A percentile compares a stretch with the other conserved stretches of the same genome.
Evolutionary conservation across 2,329 filamentous ascomycete genomes (phyloP).

Genomic region (Chaetothyriales sp.): DNA sequence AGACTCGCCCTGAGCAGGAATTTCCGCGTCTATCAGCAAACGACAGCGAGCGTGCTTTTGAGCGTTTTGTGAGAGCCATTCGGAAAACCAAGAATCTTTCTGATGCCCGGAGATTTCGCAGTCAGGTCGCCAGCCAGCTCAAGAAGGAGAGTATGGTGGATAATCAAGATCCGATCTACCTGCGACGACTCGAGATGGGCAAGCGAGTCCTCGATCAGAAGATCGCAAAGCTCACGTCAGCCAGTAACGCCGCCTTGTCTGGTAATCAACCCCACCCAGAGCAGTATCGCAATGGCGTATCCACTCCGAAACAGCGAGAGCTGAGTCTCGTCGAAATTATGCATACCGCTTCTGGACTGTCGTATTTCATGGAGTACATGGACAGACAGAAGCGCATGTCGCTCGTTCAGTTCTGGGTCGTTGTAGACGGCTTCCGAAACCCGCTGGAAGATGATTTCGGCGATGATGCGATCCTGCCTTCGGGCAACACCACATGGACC

Average conservation of each 20-base stretch:
- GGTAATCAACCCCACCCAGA: constrained; percentile 19
- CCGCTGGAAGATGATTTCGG: constrained; percentile 77
- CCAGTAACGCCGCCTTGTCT: constrained; percentile 37
- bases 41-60: constrained; percentile 85
- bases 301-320: constrained; percentile 44
- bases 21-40: constrained; percentile 69
- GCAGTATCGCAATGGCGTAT: constrained; percentile 30
- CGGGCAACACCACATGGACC: constrained; percentile 48
- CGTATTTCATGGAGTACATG: constrained; percentile 99
- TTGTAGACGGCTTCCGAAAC: constrained; percentile 90
- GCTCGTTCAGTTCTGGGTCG: constrained; percentile 93
- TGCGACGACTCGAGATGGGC: constrained; percentile 81
- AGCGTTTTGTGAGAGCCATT: constrained; percentile 83
- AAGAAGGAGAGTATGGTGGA: constrained; percentile 70
- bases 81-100: constrained; percentile 80
- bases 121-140: constrained; percentile 80
- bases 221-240: constrained; percentile 64
- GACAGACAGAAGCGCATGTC: constrained; percentile 77
- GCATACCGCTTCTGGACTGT: constrained; percentile 76
- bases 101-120: constrained; percentile 82
- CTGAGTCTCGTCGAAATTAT: constrained; percentile 73
- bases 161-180: constrained; percentile 69
- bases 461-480: constrained; percentile 45
- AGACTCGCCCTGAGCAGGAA: constrained; percentile 46
- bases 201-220: constrained; percentile 80